phyloP scores from a whole-genome alignment of 176 grass and related monocot species.

The Cymbopogon citratus region DNA sequence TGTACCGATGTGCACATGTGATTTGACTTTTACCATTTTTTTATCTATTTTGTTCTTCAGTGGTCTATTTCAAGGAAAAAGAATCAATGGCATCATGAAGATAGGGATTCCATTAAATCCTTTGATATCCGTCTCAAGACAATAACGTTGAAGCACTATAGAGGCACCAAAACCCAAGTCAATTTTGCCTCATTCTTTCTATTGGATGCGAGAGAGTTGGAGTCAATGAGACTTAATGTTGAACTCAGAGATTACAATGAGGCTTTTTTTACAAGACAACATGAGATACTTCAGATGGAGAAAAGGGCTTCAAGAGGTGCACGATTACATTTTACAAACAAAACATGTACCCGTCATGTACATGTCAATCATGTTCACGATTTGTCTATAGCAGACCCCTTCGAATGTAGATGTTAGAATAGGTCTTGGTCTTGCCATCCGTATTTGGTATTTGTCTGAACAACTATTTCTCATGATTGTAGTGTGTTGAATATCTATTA shows the following conservation, averaged over 20 bases:
- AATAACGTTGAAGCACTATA: background rate
- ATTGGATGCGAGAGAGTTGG: background rate
- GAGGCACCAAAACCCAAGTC: background rate
- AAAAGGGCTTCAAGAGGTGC: background rate
- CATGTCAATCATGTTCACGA: background rate
- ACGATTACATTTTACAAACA: background rate
- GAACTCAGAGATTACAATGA: background rate
- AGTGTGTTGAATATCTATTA: too few species aligned
- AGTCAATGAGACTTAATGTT: background rate
- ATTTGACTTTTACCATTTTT: background rate
- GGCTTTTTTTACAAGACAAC: background rate
- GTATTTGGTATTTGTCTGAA: too few species aligned
- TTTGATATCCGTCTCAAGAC: background rate
- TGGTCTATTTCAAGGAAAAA: accelerated
- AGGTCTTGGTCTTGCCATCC: too few species aligned
- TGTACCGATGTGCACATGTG: background rate
- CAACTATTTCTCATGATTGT: too few species aligned
- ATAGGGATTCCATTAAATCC: background rate
- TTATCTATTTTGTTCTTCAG: background rate
- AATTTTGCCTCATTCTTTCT: background rate
- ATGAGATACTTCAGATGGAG: background rate
- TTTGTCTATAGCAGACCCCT: background rate
- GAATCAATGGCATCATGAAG: background rate
- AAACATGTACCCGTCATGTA: background rate
- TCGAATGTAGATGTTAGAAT: background rate